These are phyloP conservation scores for Cladophialophora immunda DNA, from an alignment of 2,329 filamentous ascomycete genomes.

Conservation along the genomic window DNA sequence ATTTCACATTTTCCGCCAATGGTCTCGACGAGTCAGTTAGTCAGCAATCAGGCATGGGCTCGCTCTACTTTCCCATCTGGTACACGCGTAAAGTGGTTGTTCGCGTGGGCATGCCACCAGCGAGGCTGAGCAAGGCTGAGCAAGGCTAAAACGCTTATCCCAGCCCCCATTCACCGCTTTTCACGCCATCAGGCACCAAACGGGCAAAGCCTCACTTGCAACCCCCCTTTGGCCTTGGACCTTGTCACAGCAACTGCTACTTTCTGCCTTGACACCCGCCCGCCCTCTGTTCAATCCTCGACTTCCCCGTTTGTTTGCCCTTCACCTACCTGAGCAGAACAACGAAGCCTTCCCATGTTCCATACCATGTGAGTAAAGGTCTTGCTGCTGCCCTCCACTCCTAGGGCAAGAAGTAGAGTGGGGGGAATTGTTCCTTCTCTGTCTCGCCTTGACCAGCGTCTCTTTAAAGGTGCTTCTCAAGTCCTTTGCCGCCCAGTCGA, in stretches of 20 bases:
- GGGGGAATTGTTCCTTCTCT: not conserved
- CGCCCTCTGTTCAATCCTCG: not conserved
- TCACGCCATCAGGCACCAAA: not conserved
- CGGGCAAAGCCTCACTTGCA: not conserved
- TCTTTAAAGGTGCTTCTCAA: not conserved
- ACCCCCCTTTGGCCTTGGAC: not conserved
- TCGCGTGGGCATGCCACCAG: not conserved
- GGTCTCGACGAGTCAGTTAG: not conserved
- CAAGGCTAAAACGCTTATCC: not conserved
- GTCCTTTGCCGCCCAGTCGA: not conserved
- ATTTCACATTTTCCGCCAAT: not conserved
- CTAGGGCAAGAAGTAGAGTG: not conserved
- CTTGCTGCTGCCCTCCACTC: not conserved
- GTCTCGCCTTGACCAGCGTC: not conserved
- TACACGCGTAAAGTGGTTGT: constrained; percentile 11
- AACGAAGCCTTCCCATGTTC: not conserved
- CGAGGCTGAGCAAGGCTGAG: not conserved
- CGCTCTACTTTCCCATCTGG: constrained; percentile 6
- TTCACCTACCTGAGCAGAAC: not conserved
- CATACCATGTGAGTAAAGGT: not conserved
- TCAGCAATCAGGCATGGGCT: constrained; percentile 2
- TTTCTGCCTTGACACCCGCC: not conserved
- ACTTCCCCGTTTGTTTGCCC: not conserved
- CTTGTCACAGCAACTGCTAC: not conserved
- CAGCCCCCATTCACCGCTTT: not conserved